Conservation (phyloP, 768 basidiomycete species). For the Collybia mongolica region DNA sequence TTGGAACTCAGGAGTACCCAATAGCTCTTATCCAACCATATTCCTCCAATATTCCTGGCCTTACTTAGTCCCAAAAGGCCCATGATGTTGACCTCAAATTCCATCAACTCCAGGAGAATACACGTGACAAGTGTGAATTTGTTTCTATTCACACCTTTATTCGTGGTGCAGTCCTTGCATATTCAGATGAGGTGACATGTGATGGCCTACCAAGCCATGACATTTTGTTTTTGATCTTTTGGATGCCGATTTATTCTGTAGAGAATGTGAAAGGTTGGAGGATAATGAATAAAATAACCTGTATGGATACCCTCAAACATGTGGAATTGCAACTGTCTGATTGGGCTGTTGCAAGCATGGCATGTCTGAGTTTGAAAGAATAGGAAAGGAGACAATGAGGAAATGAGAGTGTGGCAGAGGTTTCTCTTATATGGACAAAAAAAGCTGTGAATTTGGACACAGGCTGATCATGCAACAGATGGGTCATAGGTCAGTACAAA, state of each 20-base stretch:
- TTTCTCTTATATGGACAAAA: too few relatives aligned
- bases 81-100: slow-evolving; percentile 7
- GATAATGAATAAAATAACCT: too few relatives aligned
- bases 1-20: slow-evolving; percentile 2
- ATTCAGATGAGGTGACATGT: slow-evolving; percentile 1
- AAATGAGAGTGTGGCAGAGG: too few relatives aligned
- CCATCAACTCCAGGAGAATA: neutral
- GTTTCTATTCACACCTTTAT: slow-evolving; percentile 7
- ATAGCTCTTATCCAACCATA: slow-evolving; percentile 10
- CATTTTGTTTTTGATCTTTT: slow-evolving; percentile 9
- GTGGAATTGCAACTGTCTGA: too few relatives aligned
- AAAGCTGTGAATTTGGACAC: too few relatives aligned
- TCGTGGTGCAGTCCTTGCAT: slow-evolving; percentile 6
- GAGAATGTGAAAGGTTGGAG: neutral
- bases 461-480: too few relatives aligned
- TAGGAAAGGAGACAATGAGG: too few relatives aligned
- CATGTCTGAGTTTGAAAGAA: too few relatives aligned
- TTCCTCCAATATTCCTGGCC: neutral
- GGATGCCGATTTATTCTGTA: slow-evolving; percentile 10
- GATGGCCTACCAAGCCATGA: neutral
- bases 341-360: too few relatives aligned
- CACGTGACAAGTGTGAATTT: neutral
- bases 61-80: neutral
- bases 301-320: too few relatives aligned
- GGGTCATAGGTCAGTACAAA: too few relatives aligned